Evolutionary conservation across 345 rosid species (phyloP).

Genomic region (Euphorbia lathyris): DNA sequence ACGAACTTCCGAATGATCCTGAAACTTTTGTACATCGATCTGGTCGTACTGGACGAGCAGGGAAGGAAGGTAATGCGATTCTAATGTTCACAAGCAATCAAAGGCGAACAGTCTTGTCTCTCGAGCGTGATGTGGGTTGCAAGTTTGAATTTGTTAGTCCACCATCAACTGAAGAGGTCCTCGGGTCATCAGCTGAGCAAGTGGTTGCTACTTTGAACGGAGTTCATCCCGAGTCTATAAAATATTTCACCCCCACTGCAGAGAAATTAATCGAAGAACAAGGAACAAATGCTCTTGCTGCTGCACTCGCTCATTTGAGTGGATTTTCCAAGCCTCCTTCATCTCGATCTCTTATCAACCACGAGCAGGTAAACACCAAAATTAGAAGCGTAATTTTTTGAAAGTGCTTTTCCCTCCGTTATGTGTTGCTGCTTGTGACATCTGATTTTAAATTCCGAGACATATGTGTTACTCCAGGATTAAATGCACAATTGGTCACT

Average conservation of each 20-base stretch:
- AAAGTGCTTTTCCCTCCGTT: background rate
- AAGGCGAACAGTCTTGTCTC: constrained; percentile 80
- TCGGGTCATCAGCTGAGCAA: constrained; percentile 87
- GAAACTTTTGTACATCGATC: constrained; percentile 99
- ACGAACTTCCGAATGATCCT: constrained; percentile 94
- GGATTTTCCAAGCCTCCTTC: constrained; percentile 93
- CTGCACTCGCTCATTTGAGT: constrained; percentile 90
- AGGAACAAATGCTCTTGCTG: constrained; percentile 88
- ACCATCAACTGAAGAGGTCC: constrained; percentile 66
- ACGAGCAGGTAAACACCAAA: constrained; percentile 61
- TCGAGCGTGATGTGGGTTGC: constrained; percentile 93
- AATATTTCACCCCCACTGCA: constrained; percentile 80
- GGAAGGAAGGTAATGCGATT: constrained; percentile 92
- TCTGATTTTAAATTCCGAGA: background rate
- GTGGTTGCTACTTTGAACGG: constrained; percentile 78
- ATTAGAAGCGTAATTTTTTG: background rate
- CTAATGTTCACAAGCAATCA: constrained; percentile 80
- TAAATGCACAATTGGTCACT: too few species aligned
- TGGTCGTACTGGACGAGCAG: constrained; percentile 99
- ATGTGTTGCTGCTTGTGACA: background rate
- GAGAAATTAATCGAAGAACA: constrained; percentile 64
- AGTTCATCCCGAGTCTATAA: constrained; percentile 81
- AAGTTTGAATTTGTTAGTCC: constrained; percentile 83
- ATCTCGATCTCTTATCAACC: constrained; percentile 86
- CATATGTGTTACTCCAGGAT: too few species aligned